phyloP scores from a whole-genome alignment of 352 stramenopile species.

The Phytopythium cucurbitacearum region DNA sequence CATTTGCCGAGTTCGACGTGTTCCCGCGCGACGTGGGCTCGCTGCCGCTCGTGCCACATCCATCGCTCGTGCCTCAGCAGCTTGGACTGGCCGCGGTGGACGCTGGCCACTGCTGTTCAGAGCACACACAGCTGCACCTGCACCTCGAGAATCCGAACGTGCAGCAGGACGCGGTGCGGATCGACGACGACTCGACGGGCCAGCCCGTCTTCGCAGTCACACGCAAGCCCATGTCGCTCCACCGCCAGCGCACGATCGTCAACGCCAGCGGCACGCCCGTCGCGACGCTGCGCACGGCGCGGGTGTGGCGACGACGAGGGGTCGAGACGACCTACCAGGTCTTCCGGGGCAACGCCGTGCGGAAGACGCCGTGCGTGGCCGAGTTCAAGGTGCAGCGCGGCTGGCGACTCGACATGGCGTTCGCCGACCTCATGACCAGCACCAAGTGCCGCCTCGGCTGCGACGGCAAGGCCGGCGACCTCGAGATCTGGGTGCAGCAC shows the following conservation, averaged over 20 bases:
- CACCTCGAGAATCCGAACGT: constrained; percentile 22
- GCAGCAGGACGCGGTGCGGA: constrained; percentile 15
- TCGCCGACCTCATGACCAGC: constrained; percentile 32
- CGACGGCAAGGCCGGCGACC: constrained; percentile 14
- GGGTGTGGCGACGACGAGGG: constrained; percentile 18
- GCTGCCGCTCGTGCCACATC: constrained; percentile 11
- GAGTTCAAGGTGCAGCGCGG: constrained; percentile 17
- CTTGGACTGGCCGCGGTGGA: constrained; percentile 26
- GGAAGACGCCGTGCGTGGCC: constrained; percentile 13
- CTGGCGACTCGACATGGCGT: constrained; percentile 20
- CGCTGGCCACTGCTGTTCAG: constrained; percentile 29
- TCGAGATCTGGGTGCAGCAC: constrained; percentile 37
- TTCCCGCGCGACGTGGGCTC: neutral
- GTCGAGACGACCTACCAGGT: constrained; percentile 16
- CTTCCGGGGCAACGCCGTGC: constrained; percentile 12
- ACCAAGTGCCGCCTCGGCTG: constrained; percentile 22
- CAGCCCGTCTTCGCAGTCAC: constrained; percentile 22
- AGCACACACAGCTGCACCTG: constrained; percentile 25
- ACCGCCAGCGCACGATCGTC: constrained; percentile 26
- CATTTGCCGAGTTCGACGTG: neutral
- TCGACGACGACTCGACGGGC: constrained; percentile 25
- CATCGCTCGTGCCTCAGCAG: constrained; percentile 21
- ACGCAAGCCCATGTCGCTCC: constrained; percentile 27
- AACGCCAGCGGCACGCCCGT: constrained; percentile 20
- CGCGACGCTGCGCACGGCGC: constrained; percentile 28